phyloP scores from a whole-genome alignment of 371 early-diverging fungal species.

The Zychaea mexicana region DNA sequence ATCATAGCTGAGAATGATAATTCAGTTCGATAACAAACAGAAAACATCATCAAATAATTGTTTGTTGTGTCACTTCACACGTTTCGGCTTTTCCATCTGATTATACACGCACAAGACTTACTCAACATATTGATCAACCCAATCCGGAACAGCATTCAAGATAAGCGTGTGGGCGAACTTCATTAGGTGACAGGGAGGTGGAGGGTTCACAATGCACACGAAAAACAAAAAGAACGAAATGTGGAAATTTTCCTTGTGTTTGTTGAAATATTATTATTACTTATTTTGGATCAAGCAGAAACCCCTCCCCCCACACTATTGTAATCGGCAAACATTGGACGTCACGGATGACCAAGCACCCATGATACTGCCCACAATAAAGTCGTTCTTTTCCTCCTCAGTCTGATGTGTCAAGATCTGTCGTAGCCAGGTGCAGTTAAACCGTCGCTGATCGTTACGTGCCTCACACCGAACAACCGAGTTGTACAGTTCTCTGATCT shows the following conservation, averaged over 20 bases:
- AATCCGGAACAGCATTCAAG: slow-evolving; percentile 25
- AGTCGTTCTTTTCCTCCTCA: slow-evolving; percentile 47
- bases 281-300: not conserved
- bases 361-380: slow-evolving; percentile 40
- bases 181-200: slow-evolving; percentile 4
- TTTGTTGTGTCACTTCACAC: not conserved
- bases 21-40: not conserved
- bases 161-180: slow-evolving; percentile 25
- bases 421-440: slow-evolving; percentile 58
- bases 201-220: not conserved
- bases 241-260: not conserved
- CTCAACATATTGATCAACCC: slow-evolving; percentile 26
- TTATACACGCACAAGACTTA: too few relatives aligned
- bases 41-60: not conserved
- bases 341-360: slow-evolving; percentile 40
- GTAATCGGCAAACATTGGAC: slow-evolving; percentile 39
- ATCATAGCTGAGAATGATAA: slow-evolving; percentile 15
- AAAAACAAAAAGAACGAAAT: not conserved
- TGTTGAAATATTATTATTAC: not conserved
- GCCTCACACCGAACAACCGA: slow-evolving; percentile 55
- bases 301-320: slow-evolving; percentile 17
- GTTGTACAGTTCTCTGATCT: slow-evolving; percentile 54
- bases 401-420: slow-evolving; percentile 42
- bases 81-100: too few relatives aligned
- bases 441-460: slow-evolving; percentile 48